These are phyloP conservation scores for Phylloporus sp. DNA, from an alignment of 768 basidiomycete genomes.

Conservation along the genomic window DNA sequence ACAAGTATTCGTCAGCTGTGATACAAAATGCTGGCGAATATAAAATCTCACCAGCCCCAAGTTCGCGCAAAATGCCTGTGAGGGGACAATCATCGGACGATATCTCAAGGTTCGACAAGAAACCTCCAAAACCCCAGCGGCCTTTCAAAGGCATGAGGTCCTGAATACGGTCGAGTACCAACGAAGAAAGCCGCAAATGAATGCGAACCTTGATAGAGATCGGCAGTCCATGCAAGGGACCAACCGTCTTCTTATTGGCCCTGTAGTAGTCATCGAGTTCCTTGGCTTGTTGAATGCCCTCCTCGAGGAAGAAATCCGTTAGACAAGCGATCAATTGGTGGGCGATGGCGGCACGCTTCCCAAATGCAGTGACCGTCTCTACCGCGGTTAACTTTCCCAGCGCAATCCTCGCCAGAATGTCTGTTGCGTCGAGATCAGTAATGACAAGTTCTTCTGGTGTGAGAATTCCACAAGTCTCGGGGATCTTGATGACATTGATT, in stretches of 20 bases:
- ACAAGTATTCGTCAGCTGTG: constrained; percentile 1
- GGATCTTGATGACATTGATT: constrained; percentile 33
- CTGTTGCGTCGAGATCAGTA: constrained; percentile 36
- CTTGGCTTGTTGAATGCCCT: constrained; percentile 35
- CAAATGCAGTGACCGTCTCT: constrained; percentile 40
- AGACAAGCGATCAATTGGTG: constrained; percentile 43
- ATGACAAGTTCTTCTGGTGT: constrained; percentile 31
- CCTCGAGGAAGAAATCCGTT: constrained; percentile 45
- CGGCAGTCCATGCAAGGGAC: constrained; percentile 43
- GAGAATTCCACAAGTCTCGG: constrained; percentile 31
- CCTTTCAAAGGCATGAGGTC: constrained; percentile 42
- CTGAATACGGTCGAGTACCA: constrained; percentile 14
- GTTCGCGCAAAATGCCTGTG: constrained; percentile 35
- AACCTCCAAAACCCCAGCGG: constrained; percentile 36
- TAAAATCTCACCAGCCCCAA: constrained; percentile 37
- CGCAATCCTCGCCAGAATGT: constrained; percentile 27
- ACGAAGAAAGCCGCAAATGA: background rate
- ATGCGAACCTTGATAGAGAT: constrained; percentile 37
- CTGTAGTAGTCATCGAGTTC: constrained; percentile 40
- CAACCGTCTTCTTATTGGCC: constrained; percentile 36
- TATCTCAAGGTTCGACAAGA: constrained; percentile 22
- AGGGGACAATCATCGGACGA: constrained; percentile 28
- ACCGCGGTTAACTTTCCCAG: constrained; percentile 34
- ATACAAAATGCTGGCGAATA: background rate
- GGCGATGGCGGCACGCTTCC: constrained; percentile 50